Evolutionary conservation across 257 asterid genomes (phyloP), one percentile per base, ranked within the genome.

Genomic region (Fraxinus anomala): DNA sequence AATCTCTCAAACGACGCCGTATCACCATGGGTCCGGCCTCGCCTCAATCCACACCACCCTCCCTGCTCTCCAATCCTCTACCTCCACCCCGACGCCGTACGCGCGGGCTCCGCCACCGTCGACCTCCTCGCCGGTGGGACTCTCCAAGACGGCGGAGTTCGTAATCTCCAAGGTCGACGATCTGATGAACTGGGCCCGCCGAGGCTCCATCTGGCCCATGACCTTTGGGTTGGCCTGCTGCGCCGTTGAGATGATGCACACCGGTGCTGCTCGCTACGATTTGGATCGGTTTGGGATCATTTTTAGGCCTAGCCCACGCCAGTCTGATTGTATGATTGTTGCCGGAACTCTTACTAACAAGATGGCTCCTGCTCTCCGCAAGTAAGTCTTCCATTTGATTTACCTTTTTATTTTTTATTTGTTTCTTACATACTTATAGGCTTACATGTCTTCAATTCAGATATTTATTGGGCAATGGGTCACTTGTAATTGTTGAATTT

Each of bases 341-440:
- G 97, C 94, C 66, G 98, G 97, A 2, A 93, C 97, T 51, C 92
- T 90, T 61, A 89, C 98, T 85, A 95, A 95, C 74, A 93, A 91
- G 90, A 95, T 95, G 99, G 99, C 98, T 3, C 99, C 98, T 68
- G 98, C 99, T 72, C 99, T 95, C 26, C 97, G 97, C 90, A 95
- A 87, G 98, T 92, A 80, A 68, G 87, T 70, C 24, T 73, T 73
- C 33, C 2, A 0, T 39, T 69, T 68, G 33, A 6, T 56, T 70
- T 6, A 6, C 24, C 49, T 42, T 26, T 66, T 1, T 13, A 16
- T 71, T 1, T 73, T 26, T 16, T 16, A 21, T 47, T 49, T 28
- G 26, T 70, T 47, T n/a, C 21, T 40, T 73, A 16, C 69, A 68
- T 70, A 31, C 19, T 1, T 14, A 23, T 65, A 72, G 68, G 26